These are phyloP conservation scores for Coleophoma eucalyptorum DNA, from an alignment of 2,329 filamentous ascomycete genomes.

Conservation along the genomic window DNA sequence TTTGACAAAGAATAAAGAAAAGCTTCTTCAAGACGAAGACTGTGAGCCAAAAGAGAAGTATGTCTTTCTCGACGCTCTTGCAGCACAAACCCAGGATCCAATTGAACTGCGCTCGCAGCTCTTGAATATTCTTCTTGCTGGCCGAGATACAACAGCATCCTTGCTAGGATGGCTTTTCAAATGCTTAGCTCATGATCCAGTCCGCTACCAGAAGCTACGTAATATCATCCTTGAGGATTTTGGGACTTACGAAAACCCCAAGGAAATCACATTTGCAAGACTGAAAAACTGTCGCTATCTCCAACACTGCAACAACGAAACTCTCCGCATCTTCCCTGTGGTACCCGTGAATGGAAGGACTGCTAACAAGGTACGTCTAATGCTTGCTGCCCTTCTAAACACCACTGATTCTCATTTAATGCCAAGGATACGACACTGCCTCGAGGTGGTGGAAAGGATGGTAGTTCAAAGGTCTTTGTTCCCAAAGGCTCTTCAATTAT, in stretches of 20 bases:
- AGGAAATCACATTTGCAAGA: constrained; percentile 19
- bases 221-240: constrained; percentile 32
- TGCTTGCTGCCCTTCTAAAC: too few relatives aligned
- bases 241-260: constrained; percentile 25
- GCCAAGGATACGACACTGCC: constrained; percentile 34
- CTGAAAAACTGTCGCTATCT: constrained; percentile 25
- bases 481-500: constrained; percentile 21
- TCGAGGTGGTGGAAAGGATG: constrained; percentile 30
- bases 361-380: constrained; percentile 29
- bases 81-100: constrained; percentile 40
- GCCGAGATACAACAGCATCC: constrained; percentile 54
- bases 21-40: constrained; percentile 26
- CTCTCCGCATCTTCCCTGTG: constrained; percentile 48
- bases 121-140: constrained; percentile 51
- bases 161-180: constrained; percentile 46
- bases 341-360: constrained; percentile 49
- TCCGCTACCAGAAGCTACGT: constrained; percentile 38
- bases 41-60: constrained; percentile 25
- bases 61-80: constrained; percentile 53
- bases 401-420: too few relatives aligned
- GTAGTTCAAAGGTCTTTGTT: constrained; percentile 27
- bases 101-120: constrained; percentile 45
- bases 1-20: constrained; percentile 16
- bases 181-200: constrained; percentile 35
- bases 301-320: constrained; percentile 26